These are phyloP conservation scores for Boletus sp. DNA, from an alignment of 1,284 basidiomycete species.

Conservation along the genomic window DNA sequence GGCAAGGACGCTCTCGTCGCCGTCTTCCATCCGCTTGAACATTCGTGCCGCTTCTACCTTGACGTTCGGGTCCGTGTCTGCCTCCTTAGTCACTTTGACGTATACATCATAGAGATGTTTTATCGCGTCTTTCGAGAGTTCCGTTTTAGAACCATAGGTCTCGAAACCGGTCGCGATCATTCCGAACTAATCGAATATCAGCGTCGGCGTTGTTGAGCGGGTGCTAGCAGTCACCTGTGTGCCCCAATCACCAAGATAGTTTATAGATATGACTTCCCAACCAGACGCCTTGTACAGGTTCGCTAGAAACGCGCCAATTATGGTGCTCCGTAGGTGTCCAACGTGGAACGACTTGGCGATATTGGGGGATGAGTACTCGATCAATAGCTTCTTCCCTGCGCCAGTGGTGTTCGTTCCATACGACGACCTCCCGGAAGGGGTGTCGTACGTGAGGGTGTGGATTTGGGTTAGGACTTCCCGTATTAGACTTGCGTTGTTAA, in stretches of 20 bases:
- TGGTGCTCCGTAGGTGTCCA: conserved; percentile 94
- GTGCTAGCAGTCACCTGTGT: conserved; percentile 62
- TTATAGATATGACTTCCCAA: conserved; percentile 89
- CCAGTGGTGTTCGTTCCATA: conserved; percentile 80
- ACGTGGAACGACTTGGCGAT: conserved; percentile 99
- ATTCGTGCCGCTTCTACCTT: conserved; percentile 85
- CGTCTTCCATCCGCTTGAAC: conserved; percentile 98
- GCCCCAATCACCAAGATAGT: conserved; percentile 96
- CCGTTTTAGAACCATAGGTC: conserved; percentile 85
- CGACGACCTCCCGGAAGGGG: conserved; percentile 51
- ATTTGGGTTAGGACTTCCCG: conserved; percentile 82
- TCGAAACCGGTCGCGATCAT: conserved; percentile 92
- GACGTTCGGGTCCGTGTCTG: conserved; percentile 67
- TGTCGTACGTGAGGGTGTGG: conserved; percentile 66
- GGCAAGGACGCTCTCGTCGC: conserved; percentile 77
- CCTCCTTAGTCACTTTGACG: conserved; percentile 91
- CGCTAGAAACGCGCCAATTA: conserved; percentile 92
- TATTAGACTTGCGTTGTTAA: conserved; percentile 71
- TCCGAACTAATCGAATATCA: conserved; percentile 56
- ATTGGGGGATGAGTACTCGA: conserved; percentile 96
- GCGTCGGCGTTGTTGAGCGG: background rate
- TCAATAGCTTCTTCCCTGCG: conserved; percentile 74
- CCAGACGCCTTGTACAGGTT: conserved; percentile 94
- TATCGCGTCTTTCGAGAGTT: conserved; percentile 87
- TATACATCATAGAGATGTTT: conserved; percentile 96